A percentile compares a stretch with the other conserved stretches of the same genome.
These are phyloP conservation scores for Plectosphaerella cucumerina DNA, from an alignment of 2,329 filamentous ascomycete species.

Conservation along the genomic window DNA sequence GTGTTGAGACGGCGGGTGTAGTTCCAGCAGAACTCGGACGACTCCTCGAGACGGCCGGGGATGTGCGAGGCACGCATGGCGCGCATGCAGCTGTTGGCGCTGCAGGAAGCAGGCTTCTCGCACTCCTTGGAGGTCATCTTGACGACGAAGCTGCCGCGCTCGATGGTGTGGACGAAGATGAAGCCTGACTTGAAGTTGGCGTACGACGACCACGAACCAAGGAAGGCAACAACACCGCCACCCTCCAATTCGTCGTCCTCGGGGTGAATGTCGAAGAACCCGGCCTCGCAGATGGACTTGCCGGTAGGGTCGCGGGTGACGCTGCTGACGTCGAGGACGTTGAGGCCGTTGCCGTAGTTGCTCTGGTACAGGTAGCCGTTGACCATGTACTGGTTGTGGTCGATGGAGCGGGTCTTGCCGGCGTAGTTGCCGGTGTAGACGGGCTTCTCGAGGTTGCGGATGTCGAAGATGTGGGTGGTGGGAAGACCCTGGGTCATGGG, in stretches of 20 bases:
- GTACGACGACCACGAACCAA: constrained; percentile 15
- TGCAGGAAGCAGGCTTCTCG: constrained; percentile 9
- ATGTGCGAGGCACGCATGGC: constrained; percentile 12
- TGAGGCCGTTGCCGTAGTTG: constrained; percentile 39
- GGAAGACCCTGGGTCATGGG: constrained; percentile 34
- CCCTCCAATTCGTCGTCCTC: constrained; percentile 19
- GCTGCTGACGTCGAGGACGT: constrained; percentile 25
- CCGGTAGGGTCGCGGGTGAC: constrained; percentile 29
- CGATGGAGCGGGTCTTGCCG: constrained; percentile 24
- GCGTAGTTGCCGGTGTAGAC: constrained; percentile 35
- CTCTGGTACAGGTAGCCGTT: constrained; percentile 37
- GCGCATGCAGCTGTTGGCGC: constrained; percentile 17
- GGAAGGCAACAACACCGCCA: constrained; percentile 14
- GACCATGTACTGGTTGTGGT: constrained; percentile 37
- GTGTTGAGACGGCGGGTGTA: constrained; percentile 8
- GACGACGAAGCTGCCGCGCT: constrained; percentile 16
- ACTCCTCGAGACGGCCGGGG: constrained; percentile 14
- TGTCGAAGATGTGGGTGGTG: constrained; percentile 44
- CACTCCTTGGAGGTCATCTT: constrained; percentile 16
- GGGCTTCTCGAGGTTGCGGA: constrained; percentile 33
- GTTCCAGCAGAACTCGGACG: constrained; percentile 13
- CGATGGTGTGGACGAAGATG: constrained; percentile 16
- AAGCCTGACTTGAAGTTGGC: constrained; percentile 16
- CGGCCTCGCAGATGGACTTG: constrained; percentile 34
- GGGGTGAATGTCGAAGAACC: constrained; percentile 41